Conservation (phyloP, 768 basidiomycete genomes). For the Myochromella boudieri region DNA sequence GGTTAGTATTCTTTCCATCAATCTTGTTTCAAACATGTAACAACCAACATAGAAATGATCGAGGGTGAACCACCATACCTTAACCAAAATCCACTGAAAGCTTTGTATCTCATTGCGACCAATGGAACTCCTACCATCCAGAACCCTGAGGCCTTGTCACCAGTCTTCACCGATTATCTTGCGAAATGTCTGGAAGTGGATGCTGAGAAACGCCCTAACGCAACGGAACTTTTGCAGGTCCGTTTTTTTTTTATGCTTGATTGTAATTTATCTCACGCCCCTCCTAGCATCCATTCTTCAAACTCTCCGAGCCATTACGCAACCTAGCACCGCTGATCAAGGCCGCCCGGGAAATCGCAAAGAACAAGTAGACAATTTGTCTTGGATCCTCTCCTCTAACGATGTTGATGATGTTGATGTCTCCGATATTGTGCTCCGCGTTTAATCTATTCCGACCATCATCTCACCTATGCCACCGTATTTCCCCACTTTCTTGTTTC, state of each 20-base stretch:
- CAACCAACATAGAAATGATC: slow-evolving; percentile 79
- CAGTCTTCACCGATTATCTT: slow-evolving; percentile 88
- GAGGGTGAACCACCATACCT: slow-evolving; percentile 97
- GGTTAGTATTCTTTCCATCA: slow-evolving; percentile 47
- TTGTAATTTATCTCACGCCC: slow-evolving; percentile 8
- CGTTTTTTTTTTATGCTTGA: slow-evolving; percentile 15
- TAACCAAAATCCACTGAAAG: slow-evolving; percentile 95
- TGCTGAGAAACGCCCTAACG: slow-evolving; percentile 89
- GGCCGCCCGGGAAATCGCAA: slow-evolving; percentile 84
- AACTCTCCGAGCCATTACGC: slow-evolving; percentile 80
- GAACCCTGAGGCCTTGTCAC: slow-evolving; percentile 74
- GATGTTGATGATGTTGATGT: neutral
- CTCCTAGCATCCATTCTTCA: slow-evolving; percentile 83
- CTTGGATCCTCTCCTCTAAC: neutral
- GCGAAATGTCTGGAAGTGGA: slow-evolving; percentile 90
- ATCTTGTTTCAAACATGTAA: slow-evolving; percentile 1
- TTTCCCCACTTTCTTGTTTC: slow-evolving; percentile 1
- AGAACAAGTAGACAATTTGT: slow-evolving; percentile 41
- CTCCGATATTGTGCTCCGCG: neutral
- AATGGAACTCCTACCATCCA: slow-evolving; percentile 97
- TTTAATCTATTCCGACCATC: slow-evolving; percentile 1
- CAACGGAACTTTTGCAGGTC: slow-evolving; percentile 77
- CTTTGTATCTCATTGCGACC: slow-evolving; percentile 96
- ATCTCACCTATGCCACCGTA: neutral
- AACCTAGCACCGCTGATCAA: slow-evolving; percentile 90